A percentile compares a stretch with the other conserved stretches of the same genome.
Conservation (phyloP, 805 yeast species). For the Candida koratica region DNA sequence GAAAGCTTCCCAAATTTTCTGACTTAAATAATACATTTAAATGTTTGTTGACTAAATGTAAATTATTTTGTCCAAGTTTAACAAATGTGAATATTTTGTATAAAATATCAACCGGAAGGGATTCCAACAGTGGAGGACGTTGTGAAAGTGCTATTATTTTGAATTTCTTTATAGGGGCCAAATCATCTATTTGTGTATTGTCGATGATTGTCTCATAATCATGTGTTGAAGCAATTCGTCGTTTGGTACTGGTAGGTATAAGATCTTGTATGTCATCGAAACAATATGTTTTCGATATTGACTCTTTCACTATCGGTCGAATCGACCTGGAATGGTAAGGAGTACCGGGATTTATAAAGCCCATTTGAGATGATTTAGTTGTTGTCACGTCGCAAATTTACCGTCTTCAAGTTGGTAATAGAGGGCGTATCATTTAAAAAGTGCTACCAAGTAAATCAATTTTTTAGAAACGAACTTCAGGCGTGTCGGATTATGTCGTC, state of each 20-base stretch:
- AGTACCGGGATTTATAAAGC: constrained; percentile 13
- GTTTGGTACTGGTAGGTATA: not conserved
- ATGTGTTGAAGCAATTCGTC: too few species aligned
- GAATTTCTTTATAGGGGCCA: too few species aligned
- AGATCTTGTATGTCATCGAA: constrained; percentile 3
- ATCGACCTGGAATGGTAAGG: not conserved
- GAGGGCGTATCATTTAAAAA: too few species aligned
- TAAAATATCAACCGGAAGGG: constrained; percentile 12
- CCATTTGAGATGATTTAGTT: constrained; percentile 9
- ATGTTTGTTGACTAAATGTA: constrained; percentile 10
- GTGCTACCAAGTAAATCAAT: too few species aligned
- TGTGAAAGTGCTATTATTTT: not conserved
- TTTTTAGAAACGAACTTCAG: too few species aligned
- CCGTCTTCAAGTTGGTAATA: too few species aligned
- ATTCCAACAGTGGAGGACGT: not conserved
- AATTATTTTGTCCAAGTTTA: constrained; percentile 9
- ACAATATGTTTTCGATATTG: not conserved
- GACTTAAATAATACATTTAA: constrained; percentile 8
- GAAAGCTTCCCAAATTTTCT: constrained; percentile 7
- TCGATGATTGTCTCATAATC: not conserved
- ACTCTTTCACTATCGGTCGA: not conserved
- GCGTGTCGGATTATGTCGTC: too few species aligned
- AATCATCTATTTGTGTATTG: too few species aligned
- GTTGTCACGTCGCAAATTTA: too few species aligned
- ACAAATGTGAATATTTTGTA: constrained; percentile 9